Evolutionary conservation across 768 basidiomycete genomes (phyloP), one percentile per base, ranked within the genome.

Genomic region (Agaricus sinodeliciosus): DNA sequence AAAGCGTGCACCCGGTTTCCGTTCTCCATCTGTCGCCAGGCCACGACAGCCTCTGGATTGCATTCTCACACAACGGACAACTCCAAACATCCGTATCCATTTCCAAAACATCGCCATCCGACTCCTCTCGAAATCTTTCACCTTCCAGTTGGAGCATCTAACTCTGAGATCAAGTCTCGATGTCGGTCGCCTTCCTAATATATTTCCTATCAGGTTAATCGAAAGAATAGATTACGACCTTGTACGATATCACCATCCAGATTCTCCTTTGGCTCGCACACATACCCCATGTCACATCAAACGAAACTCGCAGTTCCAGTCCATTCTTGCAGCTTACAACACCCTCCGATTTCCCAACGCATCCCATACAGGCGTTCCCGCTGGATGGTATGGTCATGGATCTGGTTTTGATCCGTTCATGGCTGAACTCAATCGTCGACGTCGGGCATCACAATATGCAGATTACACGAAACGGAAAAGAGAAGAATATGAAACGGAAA

Each of bases 81-180:
- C 22, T 22, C 22, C 1, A 22, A 59, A 41, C 56, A 58, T 18
- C 59, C 57, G 2, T 67, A 56, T 45, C 79, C 81, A 0, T 88
- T 78, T 49, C 86, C 86, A 0, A 60, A 57, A 7, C 66, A 78
- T 52, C 55, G 72, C 0, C 72, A 72, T 45, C 85, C 86, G 8
- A 78, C 81, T 1, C 82, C 86, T 1, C 71, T 84, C 63, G 80
- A 88, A 64, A 85, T 88, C 50, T 88, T 88, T 61, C 85, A 87
- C 60, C 73, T 88, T 3, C 67, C 78, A 2, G 60, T 58, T 0
- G 69, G 71, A 18, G 83, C 84, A 15, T 74, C 80, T 0, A 81
- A 80, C 59, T 61, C 67, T 34, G 76, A 85, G 22, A 80, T 88
- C 57, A 88, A 88, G 67, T 55, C 74, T 22, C 73, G 86, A 64